A percentile compares a stretch with the other conserved stretches of the same genome.
phyloP scores from a whole-genome alignment of 2,329 filamentous ascomycete species.

The Fonsecaea multimorphosa region DNA sequence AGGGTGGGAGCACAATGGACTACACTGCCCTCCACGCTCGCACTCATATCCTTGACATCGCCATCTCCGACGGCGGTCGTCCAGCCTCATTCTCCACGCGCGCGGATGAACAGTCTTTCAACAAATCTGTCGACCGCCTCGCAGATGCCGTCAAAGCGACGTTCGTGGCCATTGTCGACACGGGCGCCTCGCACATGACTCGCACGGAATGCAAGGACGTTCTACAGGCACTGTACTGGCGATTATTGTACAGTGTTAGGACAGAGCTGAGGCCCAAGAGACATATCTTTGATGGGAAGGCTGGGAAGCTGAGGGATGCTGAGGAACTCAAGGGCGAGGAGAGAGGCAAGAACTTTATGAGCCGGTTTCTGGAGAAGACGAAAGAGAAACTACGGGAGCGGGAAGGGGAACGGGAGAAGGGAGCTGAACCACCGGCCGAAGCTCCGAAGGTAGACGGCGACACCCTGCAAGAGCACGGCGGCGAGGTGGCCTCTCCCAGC shows the following conservation, averaged over 20 bases:
- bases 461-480: not conserved
- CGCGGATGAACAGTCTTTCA: slow-evolving; percentile 62
- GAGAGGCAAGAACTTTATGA: slow-evolving; percentile 35
- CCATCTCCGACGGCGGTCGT: slow-evolving; percentile 68
- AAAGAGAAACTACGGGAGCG: not conserved
- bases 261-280: slow-evolving; percentile 64
- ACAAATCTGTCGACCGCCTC: slow-evolving; percentile 72
- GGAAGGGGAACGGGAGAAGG: slow-evolving; percentile 1
- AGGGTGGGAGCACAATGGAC: slow-evolving; percentile 50
- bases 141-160: slow-evolving; percentile 63
- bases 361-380: slow-evolving; percentile 28
- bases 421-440: not conserved
- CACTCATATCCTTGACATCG: slow-evolving; percentile 73
- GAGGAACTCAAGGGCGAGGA: slow-evolving; percentile 31
- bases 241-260: slow-evolving; percentile 73
- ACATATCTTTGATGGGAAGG: slow-evolving; percentile 47
- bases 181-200: slow-evolving; percentile 73
- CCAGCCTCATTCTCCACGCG: slow-evolving; percentile 40
- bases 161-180: slow-evolving; percentile 70
- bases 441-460: not conserved
- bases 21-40: slow-evolving; percentile 72
- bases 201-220: slow-evolving; percentile 78
- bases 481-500: too few species aligned
- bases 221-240: slow-evolving; percentile 75
- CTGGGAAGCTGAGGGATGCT: slow-evolving; percentile 27